These are phyloP conservation scores for Pycnococcus provasolii DNA, from an alignment of 139 green algal genomes.

Conservation along the genomic window DNA sequence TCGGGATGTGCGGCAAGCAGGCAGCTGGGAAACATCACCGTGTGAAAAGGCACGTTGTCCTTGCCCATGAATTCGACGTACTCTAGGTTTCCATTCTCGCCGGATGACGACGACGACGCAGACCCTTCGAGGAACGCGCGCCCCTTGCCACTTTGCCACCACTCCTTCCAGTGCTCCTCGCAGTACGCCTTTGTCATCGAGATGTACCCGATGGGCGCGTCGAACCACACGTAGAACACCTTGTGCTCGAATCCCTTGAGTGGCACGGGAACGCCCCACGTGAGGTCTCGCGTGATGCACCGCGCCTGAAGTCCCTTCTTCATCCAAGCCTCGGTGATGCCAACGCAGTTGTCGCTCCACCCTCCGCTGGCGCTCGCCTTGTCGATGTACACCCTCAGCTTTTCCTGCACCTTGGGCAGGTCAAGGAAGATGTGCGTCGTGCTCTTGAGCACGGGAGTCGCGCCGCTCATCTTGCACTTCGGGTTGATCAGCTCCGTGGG, in stretches of 20 bases:
- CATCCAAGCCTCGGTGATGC: constrained; percentile 89
- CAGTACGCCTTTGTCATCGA: not conserved
- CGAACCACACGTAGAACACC: constrained; percentile 94
- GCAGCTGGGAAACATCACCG: constrained; percentile 85
- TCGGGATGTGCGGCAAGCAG: constrained; percentile 45
- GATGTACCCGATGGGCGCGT: constrained; percentile 37
- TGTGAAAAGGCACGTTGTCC: constrained; percentile 98
- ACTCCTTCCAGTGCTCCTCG: constrained; percentile 21
- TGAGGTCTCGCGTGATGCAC: constrained; percentile 95
- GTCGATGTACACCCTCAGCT: constrained; percentile 30
- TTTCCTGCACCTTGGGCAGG: constrained; percentile 63
- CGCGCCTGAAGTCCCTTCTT: constrained; percentile 81
- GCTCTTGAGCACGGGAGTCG: constrained; percentile 46
- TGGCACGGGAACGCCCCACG: constrained; percentile 88
- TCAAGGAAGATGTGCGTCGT: constrained; percentile 92
- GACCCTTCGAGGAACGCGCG: not conserved
- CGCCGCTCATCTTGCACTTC: constrained; percentile 70
- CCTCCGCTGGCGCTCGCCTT: constrained; percentile 14
- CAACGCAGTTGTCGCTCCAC: constrained; percentile 35
- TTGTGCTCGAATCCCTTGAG: constrained; percentile 83
- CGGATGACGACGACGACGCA: not conserved
- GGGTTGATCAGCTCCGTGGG: constrained; percentile 84
- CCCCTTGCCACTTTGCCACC: constrained; percentile 11
- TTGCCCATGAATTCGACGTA: constrained; percentile 67
- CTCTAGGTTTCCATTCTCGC: constrained; percentile 16